Percentiles rank a stretch among this genome's conserved stretches.
Conservation (phyloP, 306 rosid genomes). For the Castanospermum australe region DNA sequence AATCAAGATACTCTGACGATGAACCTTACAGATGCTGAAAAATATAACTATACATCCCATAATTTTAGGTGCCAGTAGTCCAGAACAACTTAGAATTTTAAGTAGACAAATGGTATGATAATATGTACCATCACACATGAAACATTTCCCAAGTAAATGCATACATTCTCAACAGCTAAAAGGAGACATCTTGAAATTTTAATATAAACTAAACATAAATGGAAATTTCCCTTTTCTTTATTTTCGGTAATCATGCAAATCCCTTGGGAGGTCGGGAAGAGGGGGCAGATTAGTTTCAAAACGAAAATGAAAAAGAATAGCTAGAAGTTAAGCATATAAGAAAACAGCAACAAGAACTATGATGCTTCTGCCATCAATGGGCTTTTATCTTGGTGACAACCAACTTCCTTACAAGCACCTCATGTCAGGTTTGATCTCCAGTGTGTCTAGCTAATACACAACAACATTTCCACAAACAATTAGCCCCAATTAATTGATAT, state of each 20-base stretch:
- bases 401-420: not conserved
- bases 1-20: not conserved
- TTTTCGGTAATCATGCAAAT: not conserved
- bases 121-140: not conserved
- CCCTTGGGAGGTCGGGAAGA: not conserved
- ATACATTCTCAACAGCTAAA: not conserved
- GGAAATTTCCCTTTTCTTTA: not conserved
- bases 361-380: constrained; percentile 5
- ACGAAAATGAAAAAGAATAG: not conserved
- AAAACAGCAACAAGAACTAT: not conserved
- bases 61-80: not conserved
- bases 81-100: not conserved
- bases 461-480: not conserved
- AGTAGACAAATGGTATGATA: not conserved
- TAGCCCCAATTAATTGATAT: not conserved
- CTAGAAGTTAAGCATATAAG: not conserved
- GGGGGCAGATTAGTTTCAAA: not conserved
- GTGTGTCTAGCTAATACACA: not conserved
- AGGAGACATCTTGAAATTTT: not conserved
- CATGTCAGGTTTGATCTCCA: not conserved
- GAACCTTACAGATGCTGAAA: not conserved
- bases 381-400: not conserved
- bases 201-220: not conserved
- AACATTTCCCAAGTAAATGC: not conserved
- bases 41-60: not conserved